A percentile compares a stretch with the other conserved stretches of the same genome.
Conservation (phyloP, 495 filamentous ascomycete genomes). For the Lasiosphaeris hirsuta region DNA sequence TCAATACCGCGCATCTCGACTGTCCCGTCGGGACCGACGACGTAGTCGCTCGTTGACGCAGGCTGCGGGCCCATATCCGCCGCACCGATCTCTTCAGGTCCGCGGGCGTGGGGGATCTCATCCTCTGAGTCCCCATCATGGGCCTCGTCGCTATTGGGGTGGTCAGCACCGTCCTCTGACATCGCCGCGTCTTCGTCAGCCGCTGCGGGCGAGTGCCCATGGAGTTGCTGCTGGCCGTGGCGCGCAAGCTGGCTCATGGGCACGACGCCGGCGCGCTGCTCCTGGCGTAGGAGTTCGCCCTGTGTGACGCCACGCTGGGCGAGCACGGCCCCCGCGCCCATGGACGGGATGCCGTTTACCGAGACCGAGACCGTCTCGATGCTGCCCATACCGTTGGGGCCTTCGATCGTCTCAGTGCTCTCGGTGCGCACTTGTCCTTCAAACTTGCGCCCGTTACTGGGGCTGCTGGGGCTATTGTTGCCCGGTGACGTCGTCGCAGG, state of each 20-base stretch:
- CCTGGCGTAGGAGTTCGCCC: conserved; percentile 73
- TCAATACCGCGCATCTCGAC: conserved; percentile 49
- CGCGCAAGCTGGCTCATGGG: conserved; percentile 48
- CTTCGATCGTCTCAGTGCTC: conserved; percentile 66
- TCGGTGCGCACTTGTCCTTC: conserved; percentile 61
- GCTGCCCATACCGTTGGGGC: conserved; percentile 65
- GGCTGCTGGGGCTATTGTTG: neutral
- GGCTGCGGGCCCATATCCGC: conserved; percentile 82
- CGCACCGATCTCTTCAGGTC: conserved; percentile 76
- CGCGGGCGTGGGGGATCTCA: conserved; percentile 75
- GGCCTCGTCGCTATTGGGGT: neutral
- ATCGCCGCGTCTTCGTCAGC: conserved; percentile 35
- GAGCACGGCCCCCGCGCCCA: conserved; percentile 28
- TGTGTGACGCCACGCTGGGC: conserved; percentile 60
- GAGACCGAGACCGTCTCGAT: conserved; percentile 70
- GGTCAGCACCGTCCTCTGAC: conserved; percentile 16
- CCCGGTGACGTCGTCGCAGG: neutral
- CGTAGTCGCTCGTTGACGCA: conserved; percentile 23
- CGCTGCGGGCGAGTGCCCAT: conserved; percentile 22
- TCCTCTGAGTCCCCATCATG: conserved; percentile 43
- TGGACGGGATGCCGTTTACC: conserved; percentile 58
- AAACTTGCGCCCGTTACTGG: conserved; percentile 15
- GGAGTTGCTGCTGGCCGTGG: conserved; percentile 25
- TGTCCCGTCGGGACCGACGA: conserved; percentile 24
- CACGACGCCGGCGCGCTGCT: conserved; percentile 69